Base-by-base conservation (phyloP, 805 yeast species). In the Kodamaea kaohsiungensis region DNA sequence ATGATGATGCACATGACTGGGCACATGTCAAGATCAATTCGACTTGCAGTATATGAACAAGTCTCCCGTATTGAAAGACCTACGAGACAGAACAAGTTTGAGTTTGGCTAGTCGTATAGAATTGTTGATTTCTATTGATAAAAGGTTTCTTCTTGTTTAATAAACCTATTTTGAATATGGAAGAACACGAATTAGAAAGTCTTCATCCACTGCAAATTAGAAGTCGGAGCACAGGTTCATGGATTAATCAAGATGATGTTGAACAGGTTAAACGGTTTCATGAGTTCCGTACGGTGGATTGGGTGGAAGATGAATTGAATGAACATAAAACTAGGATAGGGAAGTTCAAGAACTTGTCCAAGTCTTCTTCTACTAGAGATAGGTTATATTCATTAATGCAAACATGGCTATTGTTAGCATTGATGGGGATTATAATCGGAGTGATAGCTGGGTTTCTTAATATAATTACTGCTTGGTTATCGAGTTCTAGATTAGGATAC, bases 381-480 rank as follows among this genome's bases (percentile, higher is more conserved):
- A 66, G 67, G 53, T 30, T 77, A 1, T 52, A 70, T 25, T 68
- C 72, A 8, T 66, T 78, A 1, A 68, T 78, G 1, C 85, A 82
- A 61, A 82, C 82, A 53, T 91, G 98, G 88, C 63, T 91, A 1
- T 87, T 88, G 0, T 72, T 95, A 37, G 87, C 92, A 0, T 60
- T 79, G 1, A 89, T 91, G 55, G 99, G 98, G 0, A 65, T 86
- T 0, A 58, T 79, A 2, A 87, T 92, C 52, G 99, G 99, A 3
- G 62, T 82, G 1, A 86, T 91, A 39, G 98, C 99, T 0, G 96
- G 91, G 0, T 76, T 81, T 15, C 72, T 95, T 51, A 91, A 89
- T 62, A 82, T 93, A 15, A 78, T 91, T 15, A 91, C 98, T 0
- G 93, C 90, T 50, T 91, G 92, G 82, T 71, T 95, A n/a, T 87